A percentile compares a stretch with the other conserved stretches of the same genome.
phyloP scores from a whole-genome alignment of 2,329 filamentous ascomycete genomes.

The Fusarium sp. region DNA sequence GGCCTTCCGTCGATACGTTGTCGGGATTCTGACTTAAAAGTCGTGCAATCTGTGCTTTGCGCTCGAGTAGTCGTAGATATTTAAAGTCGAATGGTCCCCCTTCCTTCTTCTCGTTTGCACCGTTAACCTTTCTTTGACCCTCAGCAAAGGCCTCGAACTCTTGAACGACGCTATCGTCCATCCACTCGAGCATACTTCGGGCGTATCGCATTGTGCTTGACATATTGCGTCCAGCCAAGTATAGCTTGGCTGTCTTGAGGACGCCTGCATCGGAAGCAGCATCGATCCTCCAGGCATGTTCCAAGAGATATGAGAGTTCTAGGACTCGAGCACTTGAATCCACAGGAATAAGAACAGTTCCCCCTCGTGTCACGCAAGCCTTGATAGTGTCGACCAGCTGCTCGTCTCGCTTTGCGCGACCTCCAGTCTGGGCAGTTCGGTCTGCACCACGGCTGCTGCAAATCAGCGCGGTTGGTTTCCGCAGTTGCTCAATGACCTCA shows the following conservation, averaged over 20 bases:
- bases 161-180: slow-evolving; percentile 93
- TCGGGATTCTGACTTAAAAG: slow-evolving; percentile 62
- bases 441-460: slow-evolving; percentile 88
- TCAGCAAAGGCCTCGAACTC: slow-evolving; percentile 83
- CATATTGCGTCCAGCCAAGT: slow-evolving; percentile 85
- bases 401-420: slow-evolving; percentile 84
- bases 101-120: slow-evolving; percentile 60
- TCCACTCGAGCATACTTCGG: slow-evolving; percentile 98
- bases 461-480: slow-evolving; percentile 91
- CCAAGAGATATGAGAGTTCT: slow-evolving; percentile 89
- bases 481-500: slow-evolving; percentile 91
- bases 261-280: slow-evolving; percentile 60
- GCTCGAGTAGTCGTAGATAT: slow-evolving; percentile 83
- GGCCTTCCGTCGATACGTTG: slow-evolving; percentile 57
- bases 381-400: slow-evolving; percentile 84
- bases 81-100: slow-evolving; percentile 89
- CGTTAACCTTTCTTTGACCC: slow-evolving; percentile 57
- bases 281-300: slow-evolving; percentile 86
- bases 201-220: slow-evolving; percentile 91
- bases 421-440: slow-evolving; percentile 73
- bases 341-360: slow-evolving; percentile 91
- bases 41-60: slow-evolving; percentile 80
- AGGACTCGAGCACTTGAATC: slow-evolving; percentile 96
- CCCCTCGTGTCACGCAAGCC: slow-evolving; percentile 79
- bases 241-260: slow-evolving; percentile 69